These are phyloP conservation scores for Kluyveromyces siamensis DNA, from an alignment of 805 yeast genomes.

Conservation along the genomic window DNA sequence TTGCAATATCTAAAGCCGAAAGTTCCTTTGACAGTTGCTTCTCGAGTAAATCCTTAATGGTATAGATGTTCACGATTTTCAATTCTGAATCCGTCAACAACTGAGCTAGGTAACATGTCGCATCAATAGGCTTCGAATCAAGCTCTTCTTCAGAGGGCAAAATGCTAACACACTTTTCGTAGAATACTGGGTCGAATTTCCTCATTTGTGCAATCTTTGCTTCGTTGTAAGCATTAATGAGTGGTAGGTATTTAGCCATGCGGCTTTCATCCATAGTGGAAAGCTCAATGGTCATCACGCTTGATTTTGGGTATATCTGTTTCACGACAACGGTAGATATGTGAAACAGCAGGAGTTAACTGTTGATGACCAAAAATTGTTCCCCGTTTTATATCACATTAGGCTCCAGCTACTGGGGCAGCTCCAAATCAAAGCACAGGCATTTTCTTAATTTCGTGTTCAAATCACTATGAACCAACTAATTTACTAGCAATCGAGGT, in stretches of 20 bases:
- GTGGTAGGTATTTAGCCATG: conserved; percentile 11
- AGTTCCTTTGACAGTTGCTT: conserved; percentile 39
- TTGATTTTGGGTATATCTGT: background rate
- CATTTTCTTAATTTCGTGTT: no score
- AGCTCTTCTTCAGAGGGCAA: conserved; percentile 14
- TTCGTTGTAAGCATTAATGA: conserved; percentile 15
- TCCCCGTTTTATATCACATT: no score
- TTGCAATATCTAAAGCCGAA: conserved; percentile 43
- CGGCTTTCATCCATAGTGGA: background rate
- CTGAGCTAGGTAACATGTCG: conserved; percentile 9
- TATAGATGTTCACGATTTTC: conserved; percentile 34
- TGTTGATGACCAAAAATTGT: no score
- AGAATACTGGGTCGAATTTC: conserved; percentile 15
- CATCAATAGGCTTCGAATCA: conserved; percentile 17
- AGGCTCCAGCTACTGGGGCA: no score
- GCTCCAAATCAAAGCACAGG: no score
- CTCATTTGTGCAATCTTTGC: conserved; percentile 13
- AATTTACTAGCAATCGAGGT: no score
- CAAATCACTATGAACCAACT: no score
- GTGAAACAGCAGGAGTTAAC: no score
- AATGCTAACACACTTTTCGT: conserved; percentile 9
- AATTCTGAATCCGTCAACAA: conserved; percentile 29
- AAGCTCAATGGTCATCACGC: background rate
- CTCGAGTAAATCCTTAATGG: conserved; percentile 33
- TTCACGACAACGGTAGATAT: no score